A percentile compares a stretch with the other conserved stretches of the same genome.
Conservation (phyloP, 2,329 filamentous ascomycete genomes). For the Calycina marina region DNA sequence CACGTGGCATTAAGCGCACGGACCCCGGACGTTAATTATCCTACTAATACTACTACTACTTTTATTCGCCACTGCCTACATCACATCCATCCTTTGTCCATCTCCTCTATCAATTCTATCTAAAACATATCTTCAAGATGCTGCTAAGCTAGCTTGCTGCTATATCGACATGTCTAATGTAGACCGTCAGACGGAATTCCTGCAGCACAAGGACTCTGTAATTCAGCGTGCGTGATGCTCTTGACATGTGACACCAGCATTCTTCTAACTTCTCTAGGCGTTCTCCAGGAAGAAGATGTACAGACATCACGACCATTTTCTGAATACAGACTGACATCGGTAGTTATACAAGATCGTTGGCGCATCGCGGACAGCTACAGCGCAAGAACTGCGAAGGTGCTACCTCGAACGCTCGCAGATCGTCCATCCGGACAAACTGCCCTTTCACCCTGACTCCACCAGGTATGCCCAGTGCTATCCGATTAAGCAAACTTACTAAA, state of each 20-base stretch:
- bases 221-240: constrained; percentile 14
- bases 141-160: too few species aligned
- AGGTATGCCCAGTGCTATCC: constrained; percentile 12
- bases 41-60: too few species aligned
- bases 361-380: constrained; percentile 20
- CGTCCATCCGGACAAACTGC: constrained; percentile 26
- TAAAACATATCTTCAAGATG: too few species aligned
- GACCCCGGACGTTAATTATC: too few species aligned
- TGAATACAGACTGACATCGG: constrained; percentile 6
- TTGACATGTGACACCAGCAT: constrained; percentile 20
- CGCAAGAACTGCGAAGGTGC: constrained; percentile 25
- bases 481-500: background rate
- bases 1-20: too few species aligned
- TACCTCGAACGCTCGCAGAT: constrained; percentile 27
- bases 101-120: too few species aligned
- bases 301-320: constrained; percentile 1
- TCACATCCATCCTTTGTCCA: too few species aligned
- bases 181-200: constrained; percentile 11
- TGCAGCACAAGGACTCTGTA: constrained; percentile 16
- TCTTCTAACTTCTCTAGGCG: constrained; percentile 13
- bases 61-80: too few species aligned
- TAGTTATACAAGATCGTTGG: constrained; percentile 26
- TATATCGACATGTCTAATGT: constrained; percentile 20
- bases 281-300: constrained; percentile 24
- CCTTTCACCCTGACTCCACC: constrained; percentile 24